These are phyloP conservation scores for Niveomyces coronatus DNA, from an alignment of 2,329 filamentous ascomycete genomes.

Conservation along the genomic window DNA sequence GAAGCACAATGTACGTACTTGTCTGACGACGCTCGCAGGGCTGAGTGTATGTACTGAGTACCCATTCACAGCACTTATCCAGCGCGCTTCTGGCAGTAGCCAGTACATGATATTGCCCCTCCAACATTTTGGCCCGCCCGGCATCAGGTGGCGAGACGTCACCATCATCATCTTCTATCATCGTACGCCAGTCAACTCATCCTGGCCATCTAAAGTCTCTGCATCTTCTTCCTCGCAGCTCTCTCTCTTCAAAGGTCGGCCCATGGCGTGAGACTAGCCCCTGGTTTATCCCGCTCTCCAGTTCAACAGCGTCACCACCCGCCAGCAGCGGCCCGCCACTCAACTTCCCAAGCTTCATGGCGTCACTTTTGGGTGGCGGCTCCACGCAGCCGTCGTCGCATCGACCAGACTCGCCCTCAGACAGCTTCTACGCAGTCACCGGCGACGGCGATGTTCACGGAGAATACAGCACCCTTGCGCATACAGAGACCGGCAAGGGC, in stretches of 20 bases:
- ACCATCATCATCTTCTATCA: conserved; percentile 6
- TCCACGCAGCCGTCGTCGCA: conserved; percentile 1
- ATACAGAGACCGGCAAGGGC: conserved; percentile 63
- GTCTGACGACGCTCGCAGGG: conserved; percentile 9
- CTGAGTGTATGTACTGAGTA: conserved; percentile 3
- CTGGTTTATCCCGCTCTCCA: no score
- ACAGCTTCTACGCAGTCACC: conserved; percentile 89
- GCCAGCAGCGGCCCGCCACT: not conserved
- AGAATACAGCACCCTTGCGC: conserved; percentile 88
- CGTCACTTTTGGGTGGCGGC: not conserved
- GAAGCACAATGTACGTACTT: no score
- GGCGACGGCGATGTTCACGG: conserved; percentile 96
- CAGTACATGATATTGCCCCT: conserved; percentile 5
- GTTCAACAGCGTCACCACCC: not conserved
- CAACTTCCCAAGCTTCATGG: not conserved
- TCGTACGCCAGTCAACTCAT: not conserved
- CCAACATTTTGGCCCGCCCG: not conserved
- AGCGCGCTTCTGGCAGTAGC: not conserved
- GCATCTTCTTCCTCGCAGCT: no score
- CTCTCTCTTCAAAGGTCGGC: no score
- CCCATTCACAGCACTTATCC: not conserved
- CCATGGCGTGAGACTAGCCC: no score
- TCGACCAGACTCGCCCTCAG: conserved; percentile 53
- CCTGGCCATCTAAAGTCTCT: not conserved
- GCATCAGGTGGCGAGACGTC: conserved; percentile 6